Conservation (phyloP, 331 rosid species). For the Acacia concinna region DNA sequence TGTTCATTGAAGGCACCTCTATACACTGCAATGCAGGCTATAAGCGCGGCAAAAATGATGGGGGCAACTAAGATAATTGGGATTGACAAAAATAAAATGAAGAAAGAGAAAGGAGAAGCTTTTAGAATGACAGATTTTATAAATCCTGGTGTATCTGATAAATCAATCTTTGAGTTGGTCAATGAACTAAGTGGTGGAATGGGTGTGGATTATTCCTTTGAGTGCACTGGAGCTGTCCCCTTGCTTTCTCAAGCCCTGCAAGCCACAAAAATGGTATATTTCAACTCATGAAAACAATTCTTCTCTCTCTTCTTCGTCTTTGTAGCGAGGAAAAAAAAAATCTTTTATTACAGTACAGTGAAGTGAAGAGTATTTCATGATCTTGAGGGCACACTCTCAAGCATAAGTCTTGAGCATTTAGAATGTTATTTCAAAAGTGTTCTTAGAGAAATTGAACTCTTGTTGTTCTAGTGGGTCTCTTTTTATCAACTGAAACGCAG, state of each 20-base stretch:
- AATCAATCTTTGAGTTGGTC: slow-evolving; percentile 40
- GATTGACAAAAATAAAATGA: slow-evolving; percentile 6
- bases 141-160: slow-evolving; percentile 36
- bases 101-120: slow-evolving; percentile 38
- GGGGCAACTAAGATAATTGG: slow-evolving; percentile 6
- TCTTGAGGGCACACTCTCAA: not conserved
- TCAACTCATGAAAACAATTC: not conserved
- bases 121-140: slow-evolving; percentile 59
- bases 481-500: not conserved
- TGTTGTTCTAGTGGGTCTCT: not conserved
- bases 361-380: not conserved
- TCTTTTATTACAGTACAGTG: not conserved
- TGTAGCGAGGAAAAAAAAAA: not conserved
- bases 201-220: slow-evolving; percentile 62
- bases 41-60: not conserved
- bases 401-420: not conserved
- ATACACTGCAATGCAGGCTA: not conserved
- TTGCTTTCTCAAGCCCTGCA: slow-evolving; percentile 39
- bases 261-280: slow-evolving; percentile 50
- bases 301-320: no score
- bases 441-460: not conserved
- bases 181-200: slow-evolving; percentile 41
- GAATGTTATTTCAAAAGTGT: not conserved
- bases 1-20: not conserved
- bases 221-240: slow-evolving; percentile 47